Evolutionary conservation across 2,329 filamentous ascomycete genomes (phyloP), one percentile per base, ranked within the genome.

Genomic region (Cordyceps fumosorosea): DNA sequence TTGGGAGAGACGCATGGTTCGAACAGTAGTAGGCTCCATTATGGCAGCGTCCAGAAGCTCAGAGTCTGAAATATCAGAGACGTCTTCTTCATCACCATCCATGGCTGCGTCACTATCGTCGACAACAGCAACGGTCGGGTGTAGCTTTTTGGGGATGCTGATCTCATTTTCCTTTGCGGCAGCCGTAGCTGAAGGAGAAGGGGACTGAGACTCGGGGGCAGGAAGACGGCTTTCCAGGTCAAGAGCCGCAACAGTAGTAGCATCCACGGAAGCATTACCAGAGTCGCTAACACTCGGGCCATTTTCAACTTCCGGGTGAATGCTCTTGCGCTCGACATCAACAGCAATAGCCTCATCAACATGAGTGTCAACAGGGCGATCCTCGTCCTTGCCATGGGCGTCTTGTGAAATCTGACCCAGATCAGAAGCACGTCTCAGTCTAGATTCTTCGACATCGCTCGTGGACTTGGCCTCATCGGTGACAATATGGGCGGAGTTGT

Each of bases 21-120:
- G 50, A 24, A 52, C 20, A 20, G 60, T 50, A 44, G 53, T 37
- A 45, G 60, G 60, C 24, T 56, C 53, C 44, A 56, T 56, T 6
- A 62, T 51, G 44, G 60, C 60, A 22, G 60, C 52, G 20, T 62
- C 53, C 32, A 62, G 6, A 8, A 62, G 32, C 60, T 62, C 60
- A 20, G 60, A 56, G 42, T 51, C 60, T 12, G 53, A 51, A 16
- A 50, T 18, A 8, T 62, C 60, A 7, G 60, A 62, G 34, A 56
- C 42, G 45, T 62, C 53, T 10, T 62, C 52, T 10, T 56, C 52
- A 8, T 62, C 53, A 24, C 52, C 53, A 37, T 62, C 52, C 53
- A 56, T 62, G 26, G 57, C 57, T 22, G 37, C 40, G 24, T 60
- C 57, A 20, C 48, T 53, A 12, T 60, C 57, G n/a, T 53, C 50